phyloP scores from a whole-genome alignment of 1,284 basidiomycete genomes.

The Lignosus rhinocerotis region DNA sequence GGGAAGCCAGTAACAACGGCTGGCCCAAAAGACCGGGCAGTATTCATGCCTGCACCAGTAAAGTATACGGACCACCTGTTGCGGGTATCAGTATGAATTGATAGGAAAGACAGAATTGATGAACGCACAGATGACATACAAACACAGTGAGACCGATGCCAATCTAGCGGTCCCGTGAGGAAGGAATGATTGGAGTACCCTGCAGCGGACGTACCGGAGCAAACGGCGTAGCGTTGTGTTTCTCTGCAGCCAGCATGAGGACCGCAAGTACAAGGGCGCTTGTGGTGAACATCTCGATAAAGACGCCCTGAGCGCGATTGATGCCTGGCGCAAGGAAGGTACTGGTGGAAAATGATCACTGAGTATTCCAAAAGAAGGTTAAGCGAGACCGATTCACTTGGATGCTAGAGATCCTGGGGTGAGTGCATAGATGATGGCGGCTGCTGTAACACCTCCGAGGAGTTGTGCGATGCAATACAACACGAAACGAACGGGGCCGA shows the following conservation, averaged over 20 bases:
- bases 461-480: slow-evolving; percentile 66
- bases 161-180: slow-evolving; percentile 39
- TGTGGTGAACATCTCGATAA: slow-evolving; percentile 77
- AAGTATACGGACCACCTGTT: slow-evolving; percentile 47
- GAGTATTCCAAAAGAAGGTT: background rate
- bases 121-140: slow-evolving; percentile 59
- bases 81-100: background rate
- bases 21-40: slow-evolving; percentile 76
- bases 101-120: background rate
- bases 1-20: slow-evolving; percentile 66
- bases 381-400: slow-evolving; percentile 38
- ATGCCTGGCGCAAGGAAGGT: slow-evolving; percentile 46
- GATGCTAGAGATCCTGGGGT: slow-evolving; percentile 61
- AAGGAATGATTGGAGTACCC: background rate
- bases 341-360: slow-evolving; percentile 34
- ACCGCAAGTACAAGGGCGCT: slow-evolving; percentile 58
- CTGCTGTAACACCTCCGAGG: slow-evolving; percentile 60
- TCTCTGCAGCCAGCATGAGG: slow-evolving; percentile 69
- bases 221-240: slow-evolving; percentile 69
- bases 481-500: slow-evolving; percentile 61
- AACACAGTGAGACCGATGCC: slow-evolving; percentile 74
- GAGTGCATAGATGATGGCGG: slow-evolving; percentile 60
- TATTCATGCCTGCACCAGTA: slow-evolving; percentile 67
- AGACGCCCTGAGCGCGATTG: slow-evolving; percentile 58
- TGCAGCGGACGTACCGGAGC: slow-evolving; percentile 52